Percentiles rank a stretch among this genome's conserved stretches.
Evolutionary conservation across 2,329 filamentous ascomycete genomes (phyloP).

Genomic region (Elsinoe australis): DNA sequence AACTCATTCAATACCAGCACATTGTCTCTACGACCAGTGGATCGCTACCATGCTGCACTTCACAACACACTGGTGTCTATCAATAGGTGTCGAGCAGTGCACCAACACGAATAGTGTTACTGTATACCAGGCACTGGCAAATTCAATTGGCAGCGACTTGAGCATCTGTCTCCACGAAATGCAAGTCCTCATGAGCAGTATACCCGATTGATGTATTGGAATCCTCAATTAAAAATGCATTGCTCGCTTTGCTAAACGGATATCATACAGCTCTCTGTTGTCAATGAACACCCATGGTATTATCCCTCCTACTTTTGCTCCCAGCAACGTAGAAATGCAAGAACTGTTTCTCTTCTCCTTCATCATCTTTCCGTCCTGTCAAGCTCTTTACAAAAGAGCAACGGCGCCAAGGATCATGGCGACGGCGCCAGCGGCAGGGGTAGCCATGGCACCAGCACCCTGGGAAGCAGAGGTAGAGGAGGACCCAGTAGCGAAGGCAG

Average conservation of each 20-base stretch:
- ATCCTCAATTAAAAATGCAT: conserved; percentile 1
- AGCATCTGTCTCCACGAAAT: too few relatives aligned
- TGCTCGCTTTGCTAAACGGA: neutral
- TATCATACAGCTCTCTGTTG: conserved; percentile 8
- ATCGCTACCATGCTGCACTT: too few relatives aligned
- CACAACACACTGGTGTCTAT: too few relatives aligned
- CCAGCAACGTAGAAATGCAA: neutral
- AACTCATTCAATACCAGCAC: too few relatives aligned
- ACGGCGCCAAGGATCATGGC: conserved; percentile 18
- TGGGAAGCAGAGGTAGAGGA: neutral
- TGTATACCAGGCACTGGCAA: too few relatives aligned
- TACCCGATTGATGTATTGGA: neutral
- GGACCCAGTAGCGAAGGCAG: conserved; percentile 14
- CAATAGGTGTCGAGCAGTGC: too few relatives aligned
- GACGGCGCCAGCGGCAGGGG: conserved; percentile 16
- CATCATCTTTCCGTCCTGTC: neutral
- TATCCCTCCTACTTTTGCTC: neutral
- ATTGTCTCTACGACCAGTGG: too few relatives aligned
- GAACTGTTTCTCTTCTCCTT: neutral
- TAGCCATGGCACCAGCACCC: conserved; percentile 18
- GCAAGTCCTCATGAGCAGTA: too few relatives aligned
- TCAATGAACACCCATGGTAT: neutral
- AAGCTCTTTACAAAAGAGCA: conserved; percentile 16
- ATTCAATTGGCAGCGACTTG: too few relatives aligned
- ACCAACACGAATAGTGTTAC: too few relatives aligned